These are phyloP conservation scores for Tulasnella sp. DNA, from an alignment of 768 basidiomycete genomes.

Conservation along the genomic window DNA sequence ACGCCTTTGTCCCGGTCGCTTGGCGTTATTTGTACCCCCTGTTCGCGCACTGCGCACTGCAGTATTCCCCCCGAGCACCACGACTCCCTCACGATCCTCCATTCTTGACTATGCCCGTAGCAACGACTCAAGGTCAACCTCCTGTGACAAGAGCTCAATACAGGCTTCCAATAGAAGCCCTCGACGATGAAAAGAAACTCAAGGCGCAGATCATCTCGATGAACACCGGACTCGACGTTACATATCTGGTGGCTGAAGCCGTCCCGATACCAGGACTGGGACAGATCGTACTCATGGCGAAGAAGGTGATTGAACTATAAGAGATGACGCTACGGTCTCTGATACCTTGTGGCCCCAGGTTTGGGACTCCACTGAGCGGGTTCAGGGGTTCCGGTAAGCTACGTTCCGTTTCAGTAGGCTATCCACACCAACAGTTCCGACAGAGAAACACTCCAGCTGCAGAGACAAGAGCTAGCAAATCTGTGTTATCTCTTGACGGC, in stretches of 20 bases:
- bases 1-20: not conserved
- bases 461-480: not conserved
- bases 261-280: not conserved
- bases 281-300: not conserved
- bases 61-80: not conserved
- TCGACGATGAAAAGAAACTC: not conserved
- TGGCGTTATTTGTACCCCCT: not conserved
- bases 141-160: not conserved
- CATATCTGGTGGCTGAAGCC: not conserved
- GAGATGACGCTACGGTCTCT: no score
- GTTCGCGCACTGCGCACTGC: not conserved
- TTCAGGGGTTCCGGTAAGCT: not conserved
- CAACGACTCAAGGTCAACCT: not conserved
- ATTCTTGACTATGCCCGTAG: not conserved
- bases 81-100: not conserved
- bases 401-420: not conserved
- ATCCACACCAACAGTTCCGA: not conserved
- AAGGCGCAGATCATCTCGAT: not conserved
- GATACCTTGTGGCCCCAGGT: not conserved
- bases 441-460: not conserved
- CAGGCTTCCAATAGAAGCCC: not conserved
- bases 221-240: not conserved
- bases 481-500: not conserved
- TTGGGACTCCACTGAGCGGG: not conserved
- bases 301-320: not conserved